A percentile compares a stretch with the other conserved stretches of the same genome.
Evolutionary conservation across 345 rosid species (phyloP).

Genomic region (Moringa oleifera): DNA sequence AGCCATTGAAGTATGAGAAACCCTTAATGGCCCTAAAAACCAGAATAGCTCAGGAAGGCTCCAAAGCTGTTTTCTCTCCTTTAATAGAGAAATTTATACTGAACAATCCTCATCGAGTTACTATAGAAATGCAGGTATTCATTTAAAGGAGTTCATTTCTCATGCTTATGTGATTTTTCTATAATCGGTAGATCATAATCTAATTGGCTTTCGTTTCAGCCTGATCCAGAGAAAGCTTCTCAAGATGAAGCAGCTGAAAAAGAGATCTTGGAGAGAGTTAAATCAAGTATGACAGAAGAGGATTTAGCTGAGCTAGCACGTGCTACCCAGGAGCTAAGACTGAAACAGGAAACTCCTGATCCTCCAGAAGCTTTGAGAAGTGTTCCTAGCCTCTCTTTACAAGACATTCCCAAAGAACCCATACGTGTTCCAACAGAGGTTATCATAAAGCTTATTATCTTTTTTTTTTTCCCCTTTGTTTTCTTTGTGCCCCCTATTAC

Average conservation of each 20-base stretch:
- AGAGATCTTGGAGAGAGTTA: conserved; percentile 58
- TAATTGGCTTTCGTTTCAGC: conserved; percentile 42
- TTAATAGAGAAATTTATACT: conserved; percentile 77
- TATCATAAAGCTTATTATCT: conserved; percentile 9
- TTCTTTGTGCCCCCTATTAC: conserved; percentile 10
- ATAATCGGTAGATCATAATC: conserved; percentile 14
- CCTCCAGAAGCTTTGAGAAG: conserved; percentile 84
- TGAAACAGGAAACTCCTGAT: conserved; percentile 95
- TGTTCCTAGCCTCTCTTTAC: conserved; percentile 72
- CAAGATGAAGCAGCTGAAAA: conserved; percentile 80
- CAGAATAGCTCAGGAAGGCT: conserved; percentile 78
- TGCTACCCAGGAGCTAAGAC: conserved; percentile 74
- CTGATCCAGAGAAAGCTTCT: conserved; percentile 89
- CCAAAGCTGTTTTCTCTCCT: conserved; percentile 95
- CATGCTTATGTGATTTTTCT: conserved; percentile 8
- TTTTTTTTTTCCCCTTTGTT: conserved; percentile 12
- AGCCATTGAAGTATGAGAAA: conserved; percentile 85
- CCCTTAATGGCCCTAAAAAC: conserved; percentile 75
- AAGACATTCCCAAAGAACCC: conserved; percentile 90
- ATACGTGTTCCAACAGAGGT: conserved; percentile 75
- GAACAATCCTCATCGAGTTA: conserved; percentile 79
- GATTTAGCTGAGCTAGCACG: conserved; percentile 91
- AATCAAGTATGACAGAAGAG: conserved; percentile 78
- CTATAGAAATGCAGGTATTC: conserved; percentile 89
- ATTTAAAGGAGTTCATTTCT: conserved; percentile 8